These are phyloP conservation scores for Trichoderma semiorbis DNA, from an alignment of 2,329 filamentous ascomycete species.

Conservation along the genomic window DNA sequence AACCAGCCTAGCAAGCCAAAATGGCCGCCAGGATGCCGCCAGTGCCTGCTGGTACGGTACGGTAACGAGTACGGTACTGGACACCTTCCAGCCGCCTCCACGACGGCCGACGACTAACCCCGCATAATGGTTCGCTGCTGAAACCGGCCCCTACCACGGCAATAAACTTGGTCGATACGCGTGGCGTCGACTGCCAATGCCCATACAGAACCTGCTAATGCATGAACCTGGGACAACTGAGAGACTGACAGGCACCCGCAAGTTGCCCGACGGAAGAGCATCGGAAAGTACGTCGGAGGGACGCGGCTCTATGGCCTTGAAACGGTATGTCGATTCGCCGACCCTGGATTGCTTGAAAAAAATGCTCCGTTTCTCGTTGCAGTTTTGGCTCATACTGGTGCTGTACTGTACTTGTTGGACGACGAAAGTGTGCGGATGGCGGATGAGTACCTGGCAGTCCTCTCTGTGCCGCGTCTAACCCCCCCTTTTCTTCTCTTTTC, in stretches of 20 bases:
- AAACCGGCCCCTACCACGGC: constrained; percentile 15
- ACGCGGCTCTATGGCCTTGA: not conserved
- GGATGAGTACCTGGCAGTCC: not conserved
- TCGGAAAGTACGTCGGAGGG: constrained; percentile 8
- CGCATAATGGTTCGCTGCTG: constrained; percentile 16
- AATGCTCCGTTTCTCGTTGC: constrained; percentile 3
- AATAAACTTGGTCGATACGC: constrained; percentile 8
- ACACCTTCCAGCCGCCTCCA: not conserved
- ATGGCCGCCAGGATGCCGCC: constrained; percentile 10
- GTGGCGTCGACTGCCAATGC: constrained; percentile 7
- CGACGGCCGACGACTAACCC: constrained; percentile 6
- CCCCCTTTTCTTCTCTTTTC: not conserved
- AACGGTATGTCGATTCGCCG: constrained; percentile 14
- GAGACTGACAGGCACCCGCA: not conserved
- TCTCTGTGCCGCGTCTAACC: not conserved
- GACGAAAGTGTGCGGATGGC: not conserved
- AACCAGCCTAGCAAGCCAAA: constrained; percentile 1
- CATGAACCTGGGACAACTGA: constrained; percentile 1
- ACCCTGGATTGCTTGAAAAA: not conserved
- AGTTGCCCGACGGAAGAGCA: constrained; percentile 13
- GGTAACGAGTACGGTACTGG: too few species aligned
- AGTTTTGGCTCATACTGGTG: not conserved
- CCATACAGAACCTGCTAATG: not conserved
- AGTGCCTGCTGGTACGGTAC: not conserved
- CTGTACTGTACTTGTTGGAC: not conserved